Evolutionary conservation across 78 protist species (phyloP).

Genomic region (Planoprotostelium fungivorum): DNA sequence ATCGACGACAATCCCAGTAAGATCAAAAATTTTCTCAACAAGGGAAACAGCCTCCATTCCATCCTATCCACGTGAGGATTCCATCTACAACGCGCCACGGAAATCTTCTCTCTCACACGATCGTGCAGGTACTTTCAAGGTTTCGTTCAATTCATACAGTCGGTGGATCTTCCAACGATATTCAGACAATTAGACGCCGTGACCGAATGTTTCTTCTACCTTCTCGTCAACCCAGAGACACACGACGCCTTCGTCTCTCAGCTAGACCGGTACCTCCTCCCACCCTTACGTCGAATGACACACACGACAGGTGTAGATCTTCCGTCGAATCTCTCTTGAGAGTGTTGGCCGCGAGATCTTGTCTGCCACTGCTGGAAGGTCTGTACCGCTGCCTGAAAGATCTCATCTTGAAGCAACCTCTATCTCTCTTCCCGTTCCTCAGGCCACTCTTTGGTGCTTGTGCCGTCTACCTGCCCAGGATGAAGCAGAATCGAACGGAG

Average conservation of each 20-base stretch:
- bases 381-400: neutral
- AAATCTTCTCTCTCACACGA: neutral
- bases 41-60: neutral
- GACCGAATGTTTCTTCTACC: neutral
- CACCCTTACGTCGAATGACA: neutral
- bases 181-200: neutral
- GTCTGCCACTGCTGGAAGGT: neutral
- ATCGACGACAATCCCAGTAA: no score
- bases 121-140: neutral
- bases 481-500: neutral
- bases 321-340: neutral
- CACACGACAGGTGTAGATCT: neutral
- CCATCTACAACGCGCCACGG: neutral
- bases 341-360: neutral
- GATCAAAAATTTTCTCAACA: no score
- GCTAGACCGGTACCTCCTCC: neutral
- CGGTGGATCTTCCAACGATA: neutral
- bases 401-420: neutral
- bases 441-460: neutral
- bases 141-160: neutral
- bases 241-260: neutral
- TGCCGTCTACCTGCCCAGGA: neutral
- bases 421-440: neutral
- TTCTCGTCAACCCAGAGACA: neutral
- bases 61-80: neutral